Evolutionary conservation across 768 basidiomycete genomes (phyloP).

Genomic region (Suillus occidentalis): DNA sequence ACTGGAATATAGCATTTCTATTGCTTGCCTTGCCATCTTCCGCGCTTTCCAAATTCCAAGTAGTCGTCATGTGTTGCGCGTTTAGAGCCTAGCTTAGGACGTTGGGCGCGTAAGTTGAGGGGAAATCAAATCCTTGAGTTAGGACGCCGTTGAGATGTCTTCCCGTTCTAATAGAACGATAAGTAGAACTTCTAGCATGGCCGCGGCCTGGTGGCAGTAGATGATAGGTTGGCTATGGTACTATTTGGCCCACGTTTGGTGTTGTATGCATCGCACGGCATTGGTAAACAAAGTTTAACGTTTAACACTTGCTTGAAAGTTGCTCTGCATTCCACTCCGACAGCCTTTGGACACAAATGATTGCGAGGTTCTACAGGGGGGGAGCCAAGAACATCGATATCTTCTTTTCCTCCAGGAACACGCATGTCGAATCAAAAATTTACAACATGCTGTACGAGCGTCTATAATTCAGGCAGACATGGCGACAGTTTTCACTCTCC

Average conservation of each 20-base stretch:
- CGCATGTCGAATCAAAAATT: not conserved
- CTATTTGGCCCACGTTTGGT: not conserved
- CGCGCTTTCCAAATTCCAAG: constrained; percentile 52
- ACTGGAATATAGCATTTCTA: not conserved
- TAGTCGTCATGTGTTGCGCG: constrained; percentile 54
- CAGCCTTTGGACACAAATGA: not conserved
- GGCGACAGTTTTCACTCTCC: not conserved
- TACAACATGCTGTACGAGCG: not conserved
- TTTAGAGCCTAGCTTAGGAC: constrained; percentile 47
- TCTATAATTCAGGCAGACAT: not conserved
- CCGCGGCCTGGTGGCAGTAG: too few species aligned
- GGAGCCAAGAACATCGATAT: not conserved
- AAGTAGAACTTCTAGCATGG: not conserved
- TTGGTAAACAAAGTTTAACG: not conserved
- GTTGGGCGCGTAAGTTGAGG: constrained; percentile 6
- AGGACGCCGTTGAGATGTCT: constrained; percentile 65
- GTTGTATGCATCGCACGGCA: not conserved
- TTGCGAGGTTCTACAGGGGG: not conserved
- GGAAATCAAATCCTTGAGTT: constrained; percentile 49
- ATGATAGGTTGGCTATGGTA: too few species aligned
- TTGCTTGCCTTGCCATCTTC: not conserved
- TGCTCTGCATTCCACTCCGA: not conserved
- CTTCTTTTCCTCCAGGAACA: not conserved
- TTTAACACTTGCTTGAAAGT: not conserved
- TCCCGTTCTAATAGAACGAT: constrained; percentile 47